phyloP scores from a whole-genome alignment of 169 alveolate genomes.

The Perkinsus marinus region DNA sequence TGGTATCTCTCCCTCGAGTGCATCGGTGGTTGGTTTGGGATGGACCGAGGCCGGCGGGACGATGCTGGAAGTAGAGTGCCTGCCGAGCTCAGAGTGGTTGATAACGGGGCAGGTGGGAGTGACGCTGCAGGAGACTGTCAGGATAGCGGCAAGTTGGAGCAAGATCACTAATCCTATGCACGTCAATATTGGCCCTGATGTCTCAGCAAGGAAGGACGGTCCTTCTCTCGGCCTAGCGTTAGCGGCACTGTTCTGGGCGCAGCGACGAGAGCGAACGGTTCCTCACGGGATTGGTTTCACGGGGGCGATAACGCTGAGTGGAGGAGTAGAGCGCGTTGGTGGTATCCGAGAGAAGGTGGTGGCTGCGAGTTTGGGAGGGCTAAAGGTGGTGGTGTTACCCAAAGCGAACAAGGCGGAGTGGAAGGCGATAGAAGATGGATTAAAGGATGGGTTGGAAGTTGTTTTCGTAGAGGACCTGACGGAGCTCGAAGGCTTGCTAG shows the following conservation, averaged over 20 bases:
- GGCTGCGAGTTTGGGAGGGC: neutral
- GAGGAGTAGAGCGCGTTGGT: neutral
- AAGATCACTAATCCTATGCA: neutral
- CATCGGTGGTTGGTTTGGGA: neutral
- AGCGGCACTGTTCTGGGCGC: neutral
- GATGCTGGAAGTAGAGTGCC: neutral
- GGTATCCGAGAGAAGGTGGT: neutral
- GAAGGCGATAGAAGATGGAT: neutral
- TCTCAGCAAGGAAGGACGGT: neutral
- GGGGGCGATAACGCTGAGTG: neutral
- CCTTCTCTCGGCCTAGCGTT: neutral
- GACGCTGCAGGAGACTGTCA: neutral
- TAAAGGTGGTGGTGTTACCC: neutral
- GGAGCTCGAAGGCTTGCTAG: neutral
- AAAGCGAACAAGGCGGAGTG: neutral
- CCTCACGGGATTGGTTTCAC: neutral
- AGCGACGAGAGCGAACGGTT: neutral
- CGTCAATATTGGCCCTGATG: neutral
- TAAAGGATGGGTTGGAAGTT: neutral
- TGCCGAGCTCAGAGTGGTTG: neutral
- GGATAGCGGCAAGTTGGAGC: neutral
- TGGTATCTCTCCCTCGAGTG: neutral
- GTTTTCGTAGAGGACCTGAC: neutral
- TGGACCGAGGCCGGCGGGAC: neutral
- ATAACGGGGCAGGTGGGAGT: neutral